Conservation (phyloP, 139 green algal species). For the Asterochloris erici region DNA sequence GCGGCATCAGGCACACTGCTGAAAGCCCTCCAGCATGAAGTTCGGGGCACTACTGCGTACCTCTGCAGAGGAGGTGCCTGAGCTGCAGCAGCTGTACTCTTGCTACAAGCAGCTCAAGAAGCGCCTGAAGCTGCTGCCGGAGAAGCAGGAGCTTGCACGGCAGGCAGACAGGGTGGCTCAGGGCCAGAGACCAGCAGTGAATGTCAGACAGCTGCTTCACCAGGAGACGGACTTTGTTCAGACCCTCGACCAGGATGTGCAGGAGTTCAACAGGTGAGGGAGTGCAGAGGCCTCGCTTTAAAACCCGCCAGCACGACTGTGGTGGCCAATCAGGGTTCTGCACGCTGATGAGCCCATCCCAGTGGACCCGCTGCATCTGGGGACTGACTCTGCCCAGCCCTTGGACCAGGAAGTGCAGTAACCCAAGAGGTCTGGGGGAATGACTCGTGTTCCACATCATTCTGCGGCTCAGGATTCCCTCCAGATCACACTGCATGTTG, state of each 20-base stretch:
- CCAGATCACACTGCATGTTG: too few relatives aligned
- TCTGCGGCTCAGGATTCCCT: too few relatives aligned
- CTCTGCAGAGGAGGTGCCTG: slow-evolving; percentile 52
- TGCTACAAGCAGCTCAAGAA: slow-evolving; percentile 76
- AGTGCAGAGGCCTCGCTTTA: background rate
- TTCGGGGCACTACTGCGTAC: slow-evolving; percentile 63
- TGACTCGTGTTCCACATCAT: too few relatives aligned
- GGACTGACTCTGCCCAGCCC: too few relatives aligned
- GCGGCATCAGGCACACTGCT: too few relatives aligned
- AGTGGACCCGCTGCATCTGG: too few relatives aligned
- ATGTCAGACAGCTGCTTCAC: slow-evolving; percentile 2
- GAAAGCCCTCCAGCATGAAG: slow-evolving; percentile 61
- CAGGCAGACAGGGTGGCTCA: background rate
- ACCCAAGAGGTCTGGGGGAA: too few relatives aligned
- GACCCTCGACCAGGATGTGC: slow-evolving; percentile 39
- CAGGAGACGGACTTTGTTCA: slow-evolving; percentile 21
- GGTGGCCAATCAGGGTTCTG: background rate
- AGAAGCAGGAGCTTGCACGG: slow-evolving; percentile 17
- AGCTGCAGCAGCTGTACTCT: slow-evolving; percentile 58
- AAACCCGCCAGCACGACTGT: background rate
- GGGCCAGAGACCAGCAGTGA: background rate
- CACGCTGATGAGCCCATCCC: too few relatives aligned
- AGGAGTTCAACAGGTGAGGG: slow-evolving; percentile 53
- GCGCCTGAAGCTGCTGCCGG: slow-evolving; percentile 37
- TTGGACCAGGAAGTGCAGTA: too few relatives aligned